A percentile compares a stretch with the other conserved stretches of the same genome.
Evolutionary conservation across 169 alveolate species (phyloP).

Genomic region (Perkinsus marinus): DNA sequence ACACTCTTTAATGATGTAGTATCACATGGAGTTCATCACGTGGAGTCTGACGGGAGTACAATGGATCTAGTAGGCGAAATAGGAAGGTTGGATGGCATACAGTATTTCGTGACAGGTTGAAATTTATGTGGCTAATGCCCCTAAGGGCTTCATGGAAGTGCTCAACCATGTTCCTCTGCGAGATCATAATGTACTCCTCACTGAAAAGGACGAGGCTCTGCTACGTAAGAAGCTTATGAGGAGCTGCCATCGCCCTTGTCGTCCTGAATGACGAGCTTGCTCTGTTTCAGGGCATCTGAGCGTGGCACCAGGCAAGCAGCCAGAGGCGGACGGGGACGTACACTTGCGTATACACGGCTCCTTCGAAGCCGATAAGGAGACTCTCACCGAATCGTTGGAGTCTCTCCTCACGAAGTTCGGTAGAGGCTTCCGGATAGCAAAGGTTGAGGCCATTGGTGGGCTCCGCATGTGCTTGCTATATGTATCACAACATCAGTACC

Average conservation of each 20-base stretch:
- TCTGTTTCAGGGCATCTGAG: not conserved
- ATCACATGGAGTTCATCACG: not conserved
- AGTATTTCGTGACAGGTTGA: not conserved
- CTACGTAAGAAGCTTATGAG: not conserved
- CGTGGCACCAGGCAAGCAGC: not conserved
- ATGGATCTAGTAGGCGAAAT: not conserved
- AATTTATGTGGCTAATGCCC: not conserved
- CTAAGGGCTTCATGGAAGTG: not conserved
- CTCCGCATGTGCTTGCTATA: not conserved
- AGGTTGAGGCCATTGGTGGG: not conserved
- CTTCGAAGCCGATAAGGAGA: not conserved
- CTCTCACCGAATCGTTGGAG: not conserved
- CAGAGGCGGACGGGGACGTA: not conserved
- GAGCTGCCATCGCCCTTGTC: no score
- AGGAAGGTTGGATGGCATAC: not conserved
- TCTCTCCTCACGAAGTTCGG: not conserved
- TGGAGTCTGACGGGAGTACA: not conserved
- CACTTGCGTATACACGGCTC: not conserved
- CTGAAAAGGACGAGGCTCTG: not conserved
- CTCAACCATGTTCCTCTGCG: not conserved
- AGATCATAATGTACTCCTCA: not conserved
- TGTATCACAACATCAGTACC: not conserved
- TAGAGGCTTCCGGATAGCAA: not conserved
- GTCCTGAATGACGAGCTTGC: no score
- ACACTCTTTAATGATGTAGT: not conserved